phyloP scores from a whole-genome alignment of 257 asterid genomes.

The Jacaranda mimosifolia region DNA sequence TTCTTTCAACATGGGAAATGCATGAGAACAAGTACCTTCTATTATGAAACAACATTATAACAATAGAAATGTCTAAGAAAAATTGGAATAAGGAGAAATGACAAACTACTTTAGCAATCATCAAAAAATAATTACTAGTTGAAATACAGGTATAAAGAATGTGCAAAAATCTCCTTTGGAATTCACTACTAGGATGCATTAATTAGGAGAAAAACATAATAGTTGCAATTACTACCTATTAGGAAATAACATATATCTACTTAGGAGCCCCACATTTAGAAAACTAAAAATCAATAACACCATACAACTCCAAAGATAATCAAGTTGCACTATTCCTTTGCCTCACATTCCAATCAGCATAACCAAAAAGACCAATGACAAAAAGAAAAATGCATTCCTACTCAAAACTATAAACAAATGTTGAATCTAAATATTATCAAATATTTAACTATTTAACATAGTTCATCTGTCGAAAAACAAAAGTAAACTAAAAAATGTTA shows the following conservation, averaged over 20 bases:
- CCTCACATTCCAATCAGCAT: too few relatives aligned
- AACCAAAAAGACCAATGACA: too few relatives aligned
- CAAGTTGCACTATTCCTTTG: too few relatives aligned
- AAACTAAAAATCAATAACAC: too few relatives aligned
- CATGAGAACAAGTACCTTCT: not conserved
- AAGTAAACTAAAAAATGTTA: too few relatives aligned
- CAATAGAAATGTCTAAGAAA: not conserved
- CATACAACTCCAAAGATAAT: too few relatives aligned
- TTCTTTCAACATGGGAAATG: not conserved
- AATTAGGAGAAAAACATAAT: not conserved
- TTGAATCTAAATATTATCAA: too few relatives aligned
- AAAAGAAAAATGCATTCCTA: too few relatives aligned
- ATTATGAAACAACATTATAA: constrained; percentile 12
- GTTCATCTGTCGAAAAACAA: too few relatives aligned
- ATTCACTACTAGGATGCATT: not conserved
- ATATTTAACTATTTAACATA: too few relatives aligned
- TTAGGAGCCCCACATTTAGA: too few relatives aligned
- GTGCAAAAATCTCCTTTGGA: not conserved
- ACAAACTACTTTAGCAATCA: constrained; percentile 15
- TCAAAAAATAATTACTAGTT: not conserved
- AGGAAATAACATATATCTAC: constrained; percentile 8
- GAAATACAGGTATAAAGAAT: not conserved
- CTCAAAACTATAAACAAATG: too few relatives aligned
- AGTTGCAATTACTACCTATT: not conserved
- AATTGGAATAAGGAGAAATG: not conserved